phyloP scores from a whole-genome alignment of 164 flowering plant species.

The Stephania japonica region DNA sequence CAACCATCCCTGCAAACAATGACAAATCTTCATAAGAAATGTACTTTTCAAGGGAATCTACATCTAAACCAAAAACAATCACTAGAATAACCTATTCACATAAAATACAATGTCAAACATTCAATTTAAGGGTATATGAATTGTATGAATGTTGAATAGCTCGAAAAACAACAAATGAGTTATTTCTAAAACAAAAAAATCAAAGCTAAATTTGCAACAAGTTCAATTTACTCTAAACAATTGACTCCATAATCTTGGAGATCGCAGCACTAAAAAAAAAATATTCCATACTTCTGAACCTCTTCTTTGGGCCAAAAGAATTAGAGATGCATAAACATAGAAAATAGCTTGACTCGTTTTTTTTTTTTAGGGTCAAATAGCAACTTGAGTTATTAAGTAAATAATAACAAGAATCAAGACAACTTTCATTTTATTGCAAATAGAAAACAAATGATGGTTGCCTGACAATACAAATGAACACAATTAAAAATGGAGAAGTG shows the following conservation, averaged over 20 bases:
- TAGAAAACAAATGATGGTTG: neutral
- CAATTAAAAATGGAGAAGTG: neutral
- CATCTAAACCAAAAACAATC: neutral
- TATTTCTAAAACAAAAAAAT: neutral
- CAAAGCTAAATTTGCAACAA: neutral
- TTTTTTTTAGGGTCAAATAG: no score
- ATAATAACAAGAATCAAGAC: neutral
- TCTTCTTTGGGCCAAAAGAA: neutral
- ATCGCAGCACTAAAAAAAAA: neutral
- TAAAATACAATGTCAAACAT: neutral
- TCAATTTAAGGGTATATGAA: neutral
- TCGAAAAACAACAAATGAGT: neutral
- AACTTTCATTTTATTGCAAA: neutral
- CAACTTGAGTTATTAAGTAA: neutral
- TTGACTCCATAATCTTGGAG: no score
- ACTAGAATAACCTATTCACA: neutral
- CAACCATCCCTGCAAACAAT: slow-evolving; percentile 79
- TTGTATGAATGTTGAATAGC: neutral
- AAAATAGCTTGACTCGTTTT: neutral
- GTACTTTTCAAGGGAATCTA: neutral
- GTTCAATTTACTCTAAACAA: neutral
- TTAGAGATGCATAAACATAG: neutral
- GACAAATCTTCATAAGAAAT: neutral
- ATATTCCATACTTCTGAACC: neutral
- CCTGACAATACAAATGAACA: neutral